Base-by-base conservation (phyloP, 805 yeast genomes). In the Suhomyces faveliae region DNA sequence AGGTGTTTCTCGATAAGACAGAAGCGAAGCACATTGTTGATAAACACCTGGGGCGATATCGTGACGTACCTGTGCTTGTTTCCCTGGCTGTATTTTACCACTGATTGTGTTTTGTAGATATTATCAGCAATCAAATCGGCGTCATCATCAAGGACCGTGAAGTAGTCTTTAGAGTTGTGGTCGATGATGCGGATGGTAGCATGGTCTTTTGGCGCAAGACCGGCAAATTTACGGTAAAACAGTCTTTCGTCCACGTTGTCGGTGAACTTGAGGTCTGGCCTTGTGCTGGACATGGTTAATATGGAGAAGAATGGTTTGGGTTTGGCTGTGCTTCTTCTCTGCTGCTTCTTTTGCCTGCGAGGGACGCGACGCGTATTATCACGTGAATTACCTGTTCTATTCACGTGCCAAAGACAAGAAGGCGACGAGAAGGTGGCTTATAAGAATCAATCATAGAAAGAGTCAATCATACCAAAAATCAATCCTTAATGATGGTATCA, bases 51-150 rank as follows among this genome's bases (percentile, higher is more conserved):
- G 0, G 82, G 77, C 1, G 96, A 86, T 40, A 94, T 71, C 0
- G 97, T 88, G 27, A 88, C 86, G 53, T 87, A 87, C 25, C 79
- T 75, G 47, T 65, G 61, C 35, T 62, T 60, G 15, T 64, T 56
- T 40, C 74, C 71, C 48, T 77, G 76, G 12, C 77, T 69, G 43
- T 78, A 70, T 60, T 92, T 92, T 48, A 92, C 62, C 8, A 90
- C 96, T 20, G 95, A 82, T 37, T 79, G 81, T 0, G 98, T 89
- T 55, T 85, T 87, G 69, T 89, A 92, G 27, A 94, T 83, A 47
- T 77, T 72, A 53, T 90, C 95, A 3, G 97, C 97, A 23, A 89
- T 87, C 48, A 82, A 76, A 39, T 76, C 74, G 3, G 98, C 97
- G 63, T 92, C 96, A 3, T 78, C 80, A 40, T 77, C 80, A 17